Evolutionary conservation across 768 basidiomycete species (phyloP).

Genomic region (Pisolithus sp.): DNA sequence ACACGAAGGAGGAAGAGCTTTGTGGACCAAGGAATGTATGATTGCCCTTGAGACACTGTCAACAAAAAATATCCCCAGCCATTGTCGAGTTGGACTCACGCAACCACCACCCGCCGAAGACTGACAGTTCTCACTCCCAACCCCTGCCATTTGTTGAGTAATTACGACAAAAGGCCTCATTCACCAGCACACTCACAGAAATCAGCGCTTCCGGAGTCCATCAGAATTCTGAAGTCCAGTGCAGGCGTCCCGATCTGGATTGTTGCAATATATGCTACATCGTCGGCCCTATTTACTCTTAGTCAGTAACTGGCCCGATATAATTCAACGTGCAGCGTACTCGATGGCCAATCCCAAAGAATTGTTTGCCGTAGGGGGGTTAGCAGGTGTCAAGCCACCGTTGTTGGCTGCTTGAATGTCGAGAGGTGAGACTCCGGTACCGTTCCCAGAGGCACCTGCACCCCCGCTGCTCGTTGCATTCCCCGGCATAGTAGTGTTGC

Average conservation of each 20-base stretch:
- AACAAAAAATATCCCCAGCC: conserved; percentile 5
- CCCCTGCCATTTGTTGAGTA: conserved; percentile 26
- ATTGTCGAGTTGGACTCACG: conserved; percentile 24
- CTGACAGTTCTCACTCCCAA: conserved; percentile 48
- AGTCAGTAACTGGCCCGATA: conserved; percentile 1
- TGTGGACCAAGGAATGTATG: conserved; percentile 61
- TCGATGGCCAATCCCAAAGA: conserved; percentile 69
- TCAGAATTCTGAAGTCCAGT: conserved; percentile 47
- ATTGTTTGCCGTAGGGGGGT: conserved; percentile 37
- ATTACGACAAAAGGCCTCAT: background rate
- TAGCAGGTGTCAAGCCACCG: conserved; percentile 38
- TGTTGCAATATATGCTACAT: conserved; percentile 53
- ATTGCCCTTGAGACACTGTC: conserved; percentile 39
- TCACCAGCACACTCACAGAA: conserved; percentile 31
- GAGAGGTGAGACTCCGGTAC: conserved; percentile 29
- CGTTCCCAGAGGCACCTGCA: conserved; percentile 9
- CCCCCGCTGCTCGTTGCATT: conserved; percentile 6
- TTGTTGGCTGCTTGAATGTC: conserved; percentile 31
- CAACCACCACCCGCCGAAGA: conserved; percentile 34
- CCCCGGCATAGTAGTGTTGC: conserved; percentile 5
- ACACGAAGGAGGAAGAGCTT: conserved; percentile 57
- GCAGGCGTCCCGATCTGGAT: conserved; percentile 66
- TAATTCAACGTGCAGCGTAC: conserved; percentile 29
- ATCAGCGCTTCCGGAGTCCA: conserved; percentile 70
- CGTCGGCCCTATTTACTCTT: conserved; percentile 33